Percentiles rank a stretch among this genome's conserved stretches.
phyloP scores from a whole-genome alignment of 805 yeast species.

The Saccharomyces eubayanus region DNA sequence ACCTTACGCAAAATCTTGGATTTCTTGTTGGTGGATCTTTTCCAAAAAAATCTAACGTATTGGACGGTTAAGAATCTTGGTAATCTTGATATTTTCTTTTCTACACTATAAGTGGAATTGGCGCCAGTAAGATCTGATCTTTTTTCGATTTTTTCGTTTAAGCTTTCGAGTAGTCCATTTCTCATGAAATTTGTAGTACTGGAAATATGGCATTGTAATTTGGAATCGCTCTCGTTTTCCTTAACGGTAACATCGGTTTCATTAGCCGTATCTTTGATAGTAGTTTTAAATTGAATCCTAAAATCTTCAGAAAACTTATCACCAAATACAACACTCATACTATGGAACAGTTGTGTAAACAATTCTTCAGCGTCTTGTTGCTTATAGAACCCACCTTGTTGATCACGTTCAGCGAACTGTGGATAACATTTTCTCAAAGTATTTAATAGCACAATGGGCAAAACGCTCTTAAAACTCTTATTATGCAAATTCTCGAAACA shows the following conservation, averaged over 20 bases:
- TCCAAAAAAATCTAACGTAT: slow-evolving; percentile 94
- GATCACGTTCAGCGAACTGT: slow-evolving; percentile 78
- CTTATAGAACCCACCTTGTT: slow-evolving; percentile 59
- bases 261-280: slow-evolving; percentile 53
- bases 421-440: slow-evolving; percentile 65
- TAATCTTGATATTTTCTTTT: slow-evolving; percentile 54
- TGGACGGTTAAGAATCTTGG: slow-evolving; percentile 87
- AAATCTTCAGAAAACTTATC: slow-evolving; percentile 48
- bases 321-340: slow-evolving; percentile 39
- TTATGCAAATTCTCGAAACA: slow-evolving; percentile 37
- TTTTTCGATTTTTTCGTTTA: slow-evolving; percentile 73
- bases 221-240: slow-evolving; percentile 48
- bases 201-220: slow-evolving; percentile 83
- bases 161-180: slow-evolving; percentile 70
- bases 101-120: slow-evolving; percentile 62
- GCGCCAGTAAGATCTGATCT: slow-evolving; percentile 59
- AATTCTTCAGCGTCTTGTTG: slow-evolving; percentile 99
- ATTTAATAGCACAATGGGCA: slow-evolving; percentile 61
- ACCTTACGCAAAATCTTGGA: slow-evolving; percentile 92
- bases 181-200: slow-evolving; percentile 78
- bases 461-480: slow-evolving; percentile 40
- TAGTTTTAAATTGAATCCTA: slow-evolving; percentile 54
- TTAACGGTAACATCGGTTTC: slow-evolving; percentile 42
- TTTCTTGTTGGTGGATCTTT: slow-evolving; percentile 80
- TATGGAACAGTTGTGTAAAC: slow-evolving; percentile 64